Conservation (phyloP, 2,329 filamentous ascomycete genomes). For the Dothideomycetes sp. region DNA sequence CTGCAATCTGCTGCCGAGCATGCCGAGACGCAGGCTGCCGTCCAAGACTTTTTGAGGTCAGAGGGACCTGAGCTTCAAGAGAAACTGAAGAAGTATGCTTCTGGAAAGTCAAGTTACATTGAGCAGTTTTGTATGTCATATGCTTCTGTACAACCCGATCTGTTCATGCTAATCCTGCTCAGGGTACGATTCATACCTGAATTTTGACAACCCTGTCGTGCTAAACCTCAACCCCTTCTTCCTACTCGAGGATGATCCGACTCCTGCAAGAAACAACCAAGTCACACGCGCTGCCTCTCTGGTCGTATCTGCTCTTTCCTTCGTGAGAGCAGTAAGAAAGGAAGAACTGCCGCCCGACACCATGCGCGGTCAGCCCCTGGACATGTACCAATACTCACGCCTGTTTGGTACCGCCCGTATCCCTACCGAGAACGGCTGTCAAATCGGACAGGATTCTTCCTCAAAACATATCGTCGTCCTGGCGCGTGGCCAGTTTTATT, state of each 20-base stretch:
- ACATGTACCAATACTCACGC: conserved; percentile 97
- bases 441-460: conserved; percentile 89
- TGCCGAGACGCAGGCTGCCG: conserved; percentile 68
- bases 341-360: conserved; percentile 89
- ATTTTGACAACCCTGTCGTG: conserved; percentile 95
- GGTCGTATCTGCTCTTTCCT: conserved; percentile 80
- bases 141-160: background rate
- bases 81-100: conserved; percentile 81
- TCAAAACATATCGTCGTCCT: conserved; percentile 89
- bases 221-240: conserved; percentile 98
- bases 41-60: conserved; percentile 69
- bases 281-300: conserved; percentile 89
- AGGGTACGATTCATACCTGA: conserved; percentile 99
- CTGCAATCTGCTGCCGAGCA: conserved; percentile 75
- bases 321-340: conserved; percentile 83
- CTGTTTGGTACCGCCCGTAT: conserved; percentile 92
- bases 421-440: conserved; percentile 86
- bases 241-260: conserved; percentile 92
- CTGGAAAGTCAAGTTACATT: conserved; percentile 88
- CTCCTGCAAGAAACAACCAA: conserved; percentile 90
- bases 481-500: conserved; percentile 94
- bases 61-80: conserved; percentile 83
- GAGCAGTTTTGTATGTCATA: conserved; percentile 84
- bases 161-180: conserved; percentile 6
- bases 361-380: conserved; percentile 72